Base-by-base conservation (phyloP, 192 early-diverging fungal genomes). In the Paraglomus brasilianum region DNA sequence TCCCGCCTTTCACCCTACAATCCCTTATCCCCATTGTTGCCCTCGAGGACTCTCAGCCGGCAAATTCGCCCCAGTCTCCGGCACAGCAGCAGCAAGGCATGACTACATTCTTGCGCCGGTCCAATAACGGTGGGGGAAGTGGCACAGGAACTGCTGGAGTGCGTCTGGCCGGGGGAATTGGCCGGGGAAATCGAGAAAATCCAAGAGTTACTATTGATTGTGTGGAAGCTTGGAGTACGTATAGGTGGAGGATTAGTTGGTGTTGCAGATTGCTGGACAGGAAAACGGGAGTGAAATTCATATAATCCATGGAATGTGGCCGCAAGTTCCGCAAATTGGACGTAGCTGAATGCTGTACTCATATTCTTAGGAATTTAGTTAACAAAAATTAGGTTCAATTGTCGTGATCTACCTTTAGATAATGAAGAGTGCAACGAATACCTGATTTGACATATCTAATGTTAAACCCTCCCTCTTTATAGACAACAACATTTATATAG, bases 401-500 rank as follows among this genome's bases (percentile, higher is more conserved):
- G 14, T 56, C 22, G 30, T 63, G 38, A 11, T 21, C 56, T 72
- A 14, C n/a, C n/a, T 42, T 19, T 58, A 41, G 19, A 13, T 8
- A 7, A 24, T 42, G 15, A 14, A 44, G 7, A 41, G 39, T 14
- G 15, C 10, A 63, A 30, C n/a, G 7, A 73, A 44, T 19, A 22
- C 11, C 11, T 48, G 3, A 13, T 15, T 56, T 10, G 9, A 53
- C 13, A 21, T 24, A 47, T 44, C 21, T 15, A 0, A 49, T 39
- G 13, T 17, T n/a, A 14, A 8, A 61, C 10, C 5, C 48, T 41
- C 1, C 21, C 39, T 17, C 6, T 17, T 66, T 38, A 49, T 55
- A 92, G 92, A 88, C 45, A 85, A 83, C 67, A 80, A 89, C 64
- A 71, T 94, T 19, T 92, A 91, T 49, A 69, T 92, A 38, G 92